Evolutionary conservation across 2,329 filamentous ascomycete genomes (phyloP).

Genomic region (Alternaria postmessia): DNA sequence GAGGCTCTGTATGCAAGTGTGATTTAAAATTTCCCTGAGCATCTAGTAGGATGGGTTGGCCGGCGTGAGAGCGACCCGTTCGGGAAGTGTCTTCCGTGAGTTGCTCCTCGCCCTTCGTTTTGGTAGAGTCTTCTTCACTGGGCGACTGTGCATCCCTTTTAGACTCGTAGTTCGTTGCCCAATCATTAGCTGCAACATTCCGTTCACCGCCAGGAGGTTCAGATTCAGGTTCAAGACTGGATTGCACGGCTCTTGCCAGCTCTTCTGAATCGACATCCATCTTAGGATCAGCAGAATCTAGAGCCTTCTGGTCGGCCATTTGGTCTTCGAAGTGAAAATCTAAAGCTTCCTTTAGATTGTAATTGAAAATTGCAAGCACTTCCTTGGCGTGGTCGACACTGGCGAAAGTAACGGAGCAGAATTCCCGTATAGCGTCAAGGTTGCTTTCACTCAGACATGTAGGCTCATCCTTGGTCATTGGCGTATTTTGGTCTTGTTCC

Average conservation of each 20-base stretch:
- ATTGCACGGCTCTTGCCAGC: not conserved
- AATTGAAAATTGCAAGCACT: not conserved
- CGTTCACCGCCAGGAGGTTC: not conserved
- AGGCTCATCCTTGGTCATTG: not conserved
- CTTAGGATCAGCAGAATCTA: too few relatives aligned
- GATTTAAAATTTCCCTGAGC: not conserved
- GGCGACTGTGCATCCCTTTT: not conserved
- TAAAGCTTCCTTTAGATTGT: slow-evolving; percentile 1
- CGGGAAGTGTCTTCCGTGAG: not conserved
- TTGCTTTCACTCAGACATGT: not conserved
- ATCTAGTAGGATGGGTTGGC: not conserved
- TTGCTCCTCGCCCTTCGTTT: not conserved
- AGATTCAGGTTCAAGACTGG: not conserved
- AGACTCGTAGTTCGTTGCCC: not conserved
- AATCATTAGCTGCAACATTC: not conserved
- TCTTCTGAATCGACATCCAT: not conserved
- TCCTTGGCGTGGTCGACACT: not conserved
- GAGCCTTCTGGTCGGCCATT: not conserved
- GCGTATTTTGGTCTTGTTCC: not conserved
- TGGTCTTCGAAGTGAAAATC: not conserved
- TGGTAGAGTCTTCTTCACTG: not conserved
- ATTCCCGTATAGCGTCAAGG: not conserved
- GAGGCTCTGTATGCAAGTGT: not conserved
- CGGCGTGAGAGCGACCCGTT: slow-evolving; percentile 3
- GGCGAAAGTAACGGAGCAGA: not conserved